Evolutionary conservation across 2,329 filamentous ascomycete species (phyloP).

Genomic region (Clarireedia sp.): DNA sequence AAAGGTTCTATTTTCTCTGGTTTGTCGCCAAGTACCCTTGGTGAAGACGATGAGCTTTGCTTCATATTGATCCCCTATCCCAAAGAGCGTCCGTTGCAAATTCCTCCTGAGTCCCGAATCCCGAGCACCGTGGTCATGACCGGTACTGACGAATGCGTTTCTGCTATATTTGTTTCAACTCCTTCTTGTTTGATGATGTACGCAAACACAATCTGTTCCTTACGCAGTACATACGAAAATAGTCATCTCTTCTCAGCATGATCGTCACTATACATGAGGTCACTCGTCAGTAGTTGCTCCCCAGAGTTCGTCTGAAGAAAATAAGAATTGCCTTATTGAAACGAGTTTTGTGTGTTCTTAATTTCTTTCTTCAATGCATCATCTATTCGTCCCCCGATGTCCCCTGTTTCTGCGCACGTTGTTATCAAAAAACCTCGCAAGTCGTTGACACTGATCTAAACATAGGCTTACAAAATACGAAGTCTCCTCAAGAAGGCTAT

Average conservation of each 20-base stretch:
- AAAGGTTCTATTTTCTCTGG: too few species aligned
- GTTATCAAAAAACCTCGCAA: too few species aligned
- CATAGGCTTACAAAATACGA: too few species aligned
- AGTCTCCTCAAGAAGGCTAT: too few species aligned
- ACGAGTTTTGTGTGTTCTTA: slow-evolving; percentile 1
- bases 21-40: too few species aligned
- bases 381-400: too few species aligned
- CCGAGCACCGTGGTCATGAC: too few species aligned
- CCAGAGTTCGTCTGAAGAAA: not conserved
- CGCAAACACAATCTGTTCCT: not conserved
- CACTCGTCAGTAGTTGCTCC: not conserved
- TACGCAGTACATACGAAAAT: not conserved
- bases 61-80: not conserved
- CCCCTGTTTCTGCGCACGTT: too few species aligned
- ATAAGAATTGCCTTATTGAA: slow-evolving; percentile 5
- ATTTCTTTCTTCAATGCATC: too few species aligned
- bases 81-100: not conserved
- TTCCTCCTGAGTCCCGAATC: not conserved
- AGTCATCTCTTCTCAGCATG: slow-evolving; percentile 3
- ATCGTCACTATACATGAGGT: slow-evolving; percentile 9
- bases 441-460: too few species aligned
- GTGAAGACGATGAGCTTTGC: not conserved
- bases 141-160: not conserved
- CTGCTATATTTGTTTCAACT: not conserved
- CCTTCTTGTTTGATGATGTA: not conserved